Base-by-base conservation (phyloP, 2,329 filamentous ascomycete genomes). In the Aspergillus sp. region DNA sequence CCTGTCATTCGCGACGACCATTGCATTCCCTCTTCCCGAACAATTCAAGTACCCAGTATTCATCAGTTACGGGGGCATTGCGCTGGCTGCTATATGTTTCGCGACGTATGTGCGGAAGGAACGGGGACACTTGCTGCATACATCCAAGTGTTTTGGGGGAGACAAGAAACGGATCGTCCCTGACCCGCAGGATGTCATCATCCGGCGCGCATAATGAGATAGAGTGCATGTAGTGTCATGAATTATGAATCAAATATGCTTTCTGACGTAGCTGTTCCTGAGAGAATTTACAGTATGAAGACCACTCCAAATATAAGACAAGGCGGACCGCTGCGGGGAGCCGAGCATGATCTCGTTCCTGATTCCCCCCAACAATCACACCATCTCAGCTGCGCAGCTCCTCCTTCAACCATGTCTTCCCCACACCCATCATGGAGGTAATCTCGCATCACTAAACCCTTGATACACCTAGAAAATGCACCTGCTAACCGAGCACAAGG, bases 11-110 rank as follows among this genome's bases (percentile, higher is more conserved):
- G 81, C 81, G 0, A 82, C 83, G 0, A 92, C 90, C 0, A 86
- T 91, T 61, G 70, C 88, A 3, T 91, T 88, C 62, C 80, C 84
- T 1, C 75, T 77, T 0, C 89, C 89, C 0, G 80, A 83, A 3
- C 82, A 90, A 66, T 92, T 92, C 70, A 78, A 79, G 58, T 87
- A 83, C 70, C 88, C 89, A 0, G 83, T 85, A 0, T 71, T 84
- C 6, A 80, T 90, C 50, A 89, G 85, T 58, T 80, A 83, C 2
- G 70, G 68, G 7, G 73, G 73, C 6, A 68, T 76, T 21, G 63
- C 63, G 2, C 27, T 71, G 7, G 74, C 74, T 1, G 72, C 70
- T 1, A 54, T 64, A 10, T 72, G 66, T 27, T 89, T 87, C 68
- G 81, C 86, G 0, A 70, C 72, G 0, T 89, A 86, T 69, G 83